Evolutionary conservation across 108 stramenopile genomes (phyloP).

Genomic region (Aureococcus anophagefferens): DNA sequence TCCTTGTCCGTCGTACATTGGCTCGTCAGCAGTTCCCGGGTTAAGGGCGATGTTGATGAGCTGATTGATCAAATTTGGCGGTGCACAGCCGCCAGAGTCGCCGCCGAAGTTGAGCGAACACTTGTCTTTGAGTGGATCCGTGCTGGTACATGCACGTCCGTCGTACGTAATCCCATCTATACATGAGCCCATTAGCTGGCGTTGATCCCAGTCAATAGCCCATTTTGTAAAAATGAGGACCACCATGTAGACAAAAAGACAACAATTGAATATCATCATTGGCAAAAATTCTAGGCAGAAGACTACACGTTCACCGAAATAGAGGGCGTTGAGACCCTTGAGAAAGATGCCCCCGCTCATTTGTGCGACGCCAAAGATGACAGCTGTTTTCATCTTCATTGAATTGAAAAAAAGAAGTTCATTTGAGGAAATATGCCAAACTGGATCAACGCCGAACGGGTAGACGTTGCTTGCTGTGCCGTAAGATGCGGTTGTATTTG

Average conservation of each 20-base stretch:
- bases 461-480: slow-evolving; percentile 74
- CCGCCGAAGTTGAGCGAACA: slow-evolving; percentile 86
- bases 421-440: slow-evolving; percentile 88
- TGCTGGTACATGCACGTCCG: neutral
- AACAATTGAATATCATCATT: slow-evolving; percentile 81
- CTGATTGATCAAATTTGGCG: slow-evolving; percentile 89
- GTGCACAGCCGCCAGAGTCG: slow-evolving; percentile 86
- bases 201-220: slow-evolving; percentile 87
- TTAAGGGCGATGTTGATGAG: slow-evolving; percentile 93
- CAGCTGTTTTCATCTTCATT: slow-evolving; percentile 97
- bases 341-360: slow-evolving; percentile 90
- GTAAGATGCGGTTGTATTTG: slow-evolving; percentile 49
- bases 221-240: slow-evolving; percentile 95
- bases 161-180: slow-evolving; percentile 36
- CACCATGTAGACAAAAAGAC: slow-evolving; percentile 95
- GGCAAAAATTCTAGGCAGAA: slow-evolving; percentile 89
- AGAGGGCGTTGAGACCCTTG: slow-evolving; percentile 79
- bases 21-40: slow-evolving; percentile 86
- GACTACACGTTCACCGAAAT: slow-evolving; percentile 77
- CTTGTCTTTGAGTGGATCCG: slow-evolving; percentile 20
- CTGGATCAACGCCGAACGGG: slow-evolving; percentile 94
- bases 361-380: slow-evolving; percentile 92
- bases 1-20: slow-evolving; percentile 82
- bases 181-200: slow-evolving; percentile 87
- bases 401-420: slow-evolving; percentile 97